A percentile compares a stretch with the other conserved stretches of the same genome.
Conservation (phyloP, 306 rosid species). For the Oxytropis ochrocephala region DNA sequence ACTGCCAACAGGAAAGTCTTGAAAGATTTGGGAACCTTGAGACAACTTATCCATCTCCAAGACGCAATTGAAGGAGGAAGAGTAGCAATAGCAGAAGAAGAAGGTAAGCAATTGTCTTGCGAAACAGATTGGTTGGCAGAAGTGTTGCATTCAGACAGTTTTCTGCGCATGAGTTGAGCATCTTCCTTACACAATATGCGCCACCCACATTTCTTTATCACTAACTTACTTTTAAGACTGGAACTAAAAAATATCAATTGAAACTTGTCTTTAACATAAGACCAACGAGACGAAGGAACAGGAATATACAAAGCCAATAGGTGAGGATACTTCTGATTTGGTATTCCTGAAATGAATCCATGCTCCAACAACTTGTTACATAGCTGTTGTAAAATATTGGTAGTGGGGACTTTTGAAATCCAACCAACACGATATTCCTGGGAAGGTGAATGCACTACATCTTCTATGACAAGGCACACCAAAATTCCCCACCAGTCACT, state of each 20-base stretch:
- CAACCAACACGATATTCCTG: slow-evolving; percentile 11
- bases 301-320: slow-evolving; percentile 4
- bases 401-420: slow-evolving; percentile 1
- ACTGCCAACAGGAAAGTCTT: slow-evolving; percentile 16
- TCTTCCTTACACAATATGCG: slow-evolving; percentile 7
- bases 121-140: neutral
- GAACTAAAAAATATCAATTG: slow-evolving; percentile 3
- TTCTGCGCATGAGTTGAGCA: slow-evolving; percentile 7
- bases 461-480: slow-evolving; percentile 18
- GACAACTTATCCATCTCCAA: slow-evolving; percentile 10
- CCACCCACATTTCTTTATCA: slow-evolving; percentile 16
- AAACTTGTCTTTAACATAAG: slow-evolving; percentile 7
- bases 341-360: slow-evolving; percentile 5
- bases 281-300: neutral
- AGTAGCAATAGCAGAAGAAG: neutral
- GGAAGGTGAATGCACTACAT: neutral
- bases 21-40: slow-evolving; percentile 2
- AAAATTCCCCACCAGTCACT: slow-evolving; percentile 23
- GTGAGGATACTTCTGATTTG: slow-evolving; percentile 11
- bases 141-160: neutral
- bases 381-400: neutral
- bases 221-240: slow-evolving; percentile 12
- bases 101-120: neutral
- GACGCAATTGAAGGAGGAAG: neutral
- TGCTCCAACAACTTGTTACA: neutral